Evolutionary conservation across 305 asterid species (phyloP).

Genomic region (Withania somnifera): DNA sequence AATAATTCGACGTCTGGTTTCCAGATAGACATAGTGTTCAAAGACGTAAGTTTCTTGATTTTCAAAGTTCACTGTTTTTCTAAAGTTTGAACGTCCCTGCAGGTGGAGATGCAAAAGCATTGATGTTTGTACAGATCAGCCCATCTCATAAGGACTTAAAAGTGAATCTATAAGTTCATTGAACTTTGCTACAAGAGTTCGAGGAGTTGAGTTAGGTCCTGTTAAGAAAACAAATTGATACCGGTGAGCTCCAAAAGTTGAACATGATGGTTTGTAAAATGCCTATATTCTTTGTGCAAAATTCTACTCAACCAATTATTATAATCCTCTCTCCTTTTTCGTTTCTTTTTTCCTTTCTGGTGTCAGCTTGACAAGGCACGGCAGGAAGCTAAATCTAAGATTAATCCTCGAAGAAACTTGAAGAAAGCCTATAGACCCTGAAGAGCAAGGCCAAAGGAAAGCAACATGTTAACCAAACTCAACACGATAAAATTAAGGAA

Average conservation of each 20-base stretch:
- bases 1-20: background rate
- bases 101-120: slow-evolving; percentile 89
- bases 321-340: background rate
- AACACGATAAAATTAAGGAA: slow-evolving; percentile 48
- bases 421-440: slow-evolving; percentile 44
- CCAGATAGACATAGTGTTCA: background rate
- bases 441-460: slow-evolving; percentile 57
- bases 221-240: slow-evolving; percentile 64
- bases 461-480: slow-evolving; percentile 47
- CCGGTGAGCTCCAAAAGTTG: slow-evolving; percentile 59
- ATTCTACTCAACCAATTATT: background rate
- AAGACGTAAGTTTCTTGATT: background rate
- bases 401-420: slow-evolving; percentile 47
- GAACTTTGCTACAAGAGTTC: slow-evolving; percentile 78
- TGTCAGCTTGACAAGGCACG: slow-evolving; percentile 53
- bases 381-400: slow-evolving; percentile 52
- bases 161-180: no score
- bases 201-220: slow-evolving; percentile 89
- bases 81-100: background rate
- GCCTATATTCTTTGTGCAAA: background rate
- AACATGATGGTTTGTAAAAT: slow-evolving; percentile 53
- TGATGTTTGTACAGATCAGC: slow-evolving; percentile 95
- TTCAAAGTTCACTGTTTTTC: background rate
- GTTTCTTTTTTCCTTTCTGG: background rate
- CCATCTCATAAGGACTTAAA: slow-evolving; percentile 75